Conservation (phyloP, 2,329 filamentous ascomycete genomes). For the Penicillium sp. region DNA sequence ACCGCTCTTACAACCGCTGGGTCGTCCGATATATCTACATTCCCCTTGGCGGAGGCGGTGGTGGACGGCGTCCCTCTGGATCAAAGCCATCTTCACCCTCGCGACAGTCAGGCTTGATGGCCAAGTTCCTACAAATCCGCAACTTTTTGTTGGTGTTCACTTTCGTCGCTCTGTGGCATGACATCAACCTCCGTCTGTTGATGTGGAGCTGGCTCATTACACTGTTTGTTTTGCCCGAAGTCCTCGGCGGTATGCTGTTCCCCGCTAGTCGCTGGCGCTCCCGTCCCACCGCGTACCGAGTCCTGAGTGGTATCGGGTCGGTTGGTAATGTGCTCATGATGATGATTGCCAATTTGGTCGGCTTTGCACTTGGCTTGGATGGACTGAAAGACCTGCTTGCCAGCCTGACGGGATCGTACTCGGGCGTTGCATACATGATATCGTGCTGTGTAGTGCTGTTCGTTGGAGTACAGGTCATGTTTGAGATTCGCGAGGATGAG, state of each 20-base stretch:
- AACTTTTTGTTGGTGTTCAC: conserved; percentile 90
- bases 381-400: conserved; percentile 75
- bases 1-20: conserved; percentile 94
- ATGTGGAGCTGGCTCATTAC: conserved; percentile 98
- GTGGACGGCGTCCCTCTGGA: conserved; percentile 25
- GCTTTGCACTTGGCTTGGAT: conserved; percentile 90
- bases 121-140: conserved; percentile 61
- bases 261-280: conserved; percentile 71
- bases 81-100: conserved; percentile 49
- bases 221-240: conserved; percentile 89
- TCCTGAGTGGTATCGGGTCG: conserved; percentile 77
- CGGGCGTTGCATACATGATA: conserved; percentile 73
- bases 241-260: conserved; percentile 70
- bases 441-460: conserved; percentile 75
- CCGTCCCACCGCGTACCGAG: conserved; percentile 71
- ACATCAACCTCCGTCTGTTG: conserved; percentile 85
- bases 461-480: conserved; percentile 90
- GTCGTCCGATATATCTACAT: conserved; percentile 91
- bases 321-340: conserved; percentile 90
- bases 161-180: conserved; percentile 97
- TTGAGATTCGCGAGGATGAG: conserved; percentile 87
- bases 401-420: conserved; percentile 74
- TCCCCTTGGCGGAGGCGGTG: conserved; percentile 72
- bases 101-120: conserved; percentile 37
- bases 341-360: conserved; percentile 92